phyloP scores from a whole-genome alignment of 805 yeast species.

The Candida rishiriensis region DNA sequence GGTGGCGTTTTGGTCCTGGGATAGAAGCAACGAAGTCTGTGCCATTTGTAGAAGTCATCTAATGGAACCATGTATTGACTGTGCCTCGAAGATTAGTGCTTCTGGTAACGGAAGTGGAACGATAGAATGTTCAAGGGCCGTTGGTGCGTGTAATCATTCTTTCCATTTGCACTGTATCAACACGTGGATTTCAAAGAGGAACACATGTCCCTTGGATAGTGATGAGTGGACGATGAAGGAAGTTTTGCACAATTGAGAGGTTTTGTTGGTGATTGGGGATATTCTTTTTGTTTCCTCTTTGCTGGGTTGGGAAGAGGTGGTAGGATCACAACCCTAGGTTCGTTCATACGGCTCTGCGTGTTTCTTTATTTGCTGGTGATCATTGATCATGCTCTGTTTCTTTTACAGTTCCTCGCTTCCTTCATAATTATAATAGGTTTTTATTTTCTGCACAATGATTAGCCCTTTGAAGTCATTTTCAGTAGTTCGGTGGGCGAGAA shows the following conservation, averaged over 20 bases:
- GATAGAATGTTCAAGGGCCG: conserved; percentile 75
- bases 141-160: conserved; percentile 98
- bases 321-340: no score
- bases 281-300: no score
- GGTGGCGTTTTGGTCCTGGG: conserved; percentile 99
- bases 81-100: conserved; percentile 59
- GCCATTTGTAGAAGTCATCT: conserved; percentile 97
- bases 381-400: no score
- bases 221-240: conserved; percentile 65
- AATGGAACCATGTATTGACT: conserved; percentile 97
- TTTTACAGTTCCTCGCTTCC: no score
- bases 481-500: no score
- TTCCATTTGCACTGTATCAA: conserved; percentile 96
- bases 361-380: no score
- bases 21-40: conserved; percentile 70
- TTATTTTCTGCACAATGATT: no score
- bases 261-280: no score
- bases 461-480: no score
- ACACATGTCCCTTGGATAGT: conserved; percentile 94
- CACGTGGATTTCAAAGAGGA: conserved; percentile 91
- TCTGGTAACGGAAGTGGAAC: conserved; percentile 32
- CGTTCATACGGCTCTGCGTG: no score
- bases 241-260: conserved; percentile 18
- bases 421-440: no score
- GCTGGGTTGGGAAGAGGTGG: no score